A percentile compares a stretch with the other conserved stretches of the same genome.
These are phyloP conservation scores for Aspergillus sp. DNA, from an alignment of 2,329 filamentous ascomycete species.

Conservation along the genomic window DNA sequence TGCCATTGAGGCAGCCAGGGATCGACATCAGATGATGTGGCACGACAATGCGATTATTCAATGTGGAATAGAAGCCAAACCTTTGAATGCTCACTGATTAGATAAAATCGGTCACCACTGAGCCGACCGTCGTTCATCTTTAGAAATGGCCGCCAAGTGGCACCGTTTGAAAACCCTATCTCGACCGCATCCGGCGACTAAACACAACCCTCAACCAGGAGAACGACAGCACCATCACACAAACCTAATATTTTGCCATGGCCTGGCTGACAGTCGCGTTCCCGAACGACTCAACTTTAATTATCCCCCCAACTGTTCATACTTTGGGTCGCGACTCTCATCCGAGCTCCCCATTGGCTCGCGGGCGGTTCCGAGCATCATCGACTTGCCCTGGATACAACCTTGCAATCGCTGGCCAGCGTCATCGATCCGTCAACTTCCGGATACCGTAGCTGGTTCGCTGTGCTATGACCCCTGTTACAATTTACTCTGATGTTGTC, in stretches of 20 bases:
- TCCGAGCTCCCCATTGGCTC: constrained; percentile 9
- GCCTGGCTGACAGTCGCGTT: not conserved
- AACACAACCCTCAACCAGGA: too few species aligned
- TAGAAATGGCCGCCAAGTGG: too few species aligned
- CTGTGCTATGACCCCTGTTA: not conserved
- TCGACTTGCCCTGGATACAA: constrained; percentile 20
- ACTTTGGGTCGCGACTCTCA: not conserved
- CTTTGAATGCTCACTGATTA: too few species aligned
- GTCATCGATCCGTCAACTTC: constrained; percentile 15
- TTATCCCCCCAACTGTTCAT: not conserved
- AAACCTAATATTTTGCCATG: not conserved
- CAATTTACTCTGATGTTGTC: not conserved
- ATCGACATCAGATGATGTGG: too few species aligned
- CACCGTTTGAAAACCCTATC: too few species aligned
- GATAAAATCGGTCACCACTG: too few species aligned
- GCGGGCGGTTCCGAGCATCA: constrained; percentile 18
- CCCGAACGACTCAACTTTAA: not conserved
- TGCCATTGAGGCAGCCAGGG: too few species aligned
- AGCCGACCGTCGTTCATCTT: too few species aligned
- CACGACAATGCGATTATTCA: too few species aligned
- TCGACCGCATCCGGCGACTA: too few species aligned
- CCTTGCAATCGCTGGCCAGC: constrained; percentile 1
- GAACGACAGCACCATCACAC: not conserved
- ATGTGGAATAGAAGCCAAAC: too few species aligned
- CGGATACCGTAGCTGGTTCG: not conserved